Evolutionary conservation across 1,139 yeast species (phyloP).

Genomic region (Petasospora fabianii): DNA sequence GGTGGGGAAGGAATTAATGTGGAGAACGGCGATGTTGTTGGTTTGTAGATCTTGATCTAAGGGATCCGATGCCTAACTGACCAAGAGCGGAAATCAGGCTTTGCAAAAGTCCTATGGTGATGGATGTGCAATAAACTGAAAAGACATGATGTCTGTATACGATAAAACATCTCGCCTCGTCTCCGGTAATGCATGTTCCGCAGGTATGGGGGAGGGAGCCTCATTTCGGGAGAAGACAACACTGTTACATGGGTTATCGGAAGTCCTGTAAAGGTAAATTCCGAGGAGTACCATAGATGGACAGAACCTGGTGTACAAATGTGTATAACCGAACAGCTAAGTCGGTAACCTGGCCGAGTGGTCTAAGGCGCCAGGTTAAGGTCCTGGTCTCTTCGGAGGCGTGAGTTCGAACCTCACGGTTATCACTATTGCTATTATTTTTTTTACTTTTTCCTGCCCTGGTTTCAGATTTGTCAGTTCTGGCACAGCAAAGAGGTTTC

Average conservation of each 20-base stretch:
- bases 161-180: background rate
- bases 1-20: too few species aligned
- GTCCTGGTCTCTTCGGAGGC: conserved; percentile 67
- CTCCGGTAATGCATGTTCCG: background rate
- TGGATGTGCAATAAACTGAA: too few species aligned
- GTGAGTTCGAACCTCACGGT: conserved; percentile 66
- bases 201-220: conserved; percentile 3
- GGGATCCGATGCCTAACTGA: too few species aligned
- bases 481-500: too few species aligned
- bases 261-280: too few species aligned
- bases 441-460: background rate
- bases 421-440: conserved; percentile 32
- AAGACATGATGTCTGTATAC: background rate
- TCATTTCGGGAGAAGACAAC: conserved; percentile 10
- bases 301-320: too few species aligned
- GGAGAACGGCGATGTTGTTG: too few species aligned
- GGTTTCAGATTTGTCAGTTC: too few species aligned
- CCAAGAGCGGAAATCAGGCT: too few species aligned
- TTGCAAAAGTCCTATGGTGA: background rate
- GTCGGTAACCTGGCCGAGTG: conserved; percentile 55
- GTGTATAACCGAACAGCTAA: conserved; percentile 5
- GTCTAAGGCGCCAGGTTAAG: conserved; percentile 65
- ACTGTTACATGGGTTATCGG: too few species aligned
- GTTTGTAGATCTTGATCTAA: too few species aligned
- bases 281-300: too few species aligned